Evolutionary conservation across 305 asterid genomes (phyloP), one percentile per base, ranked within the genome.

Genomic region (Caryopteris hybrid): DNA sequence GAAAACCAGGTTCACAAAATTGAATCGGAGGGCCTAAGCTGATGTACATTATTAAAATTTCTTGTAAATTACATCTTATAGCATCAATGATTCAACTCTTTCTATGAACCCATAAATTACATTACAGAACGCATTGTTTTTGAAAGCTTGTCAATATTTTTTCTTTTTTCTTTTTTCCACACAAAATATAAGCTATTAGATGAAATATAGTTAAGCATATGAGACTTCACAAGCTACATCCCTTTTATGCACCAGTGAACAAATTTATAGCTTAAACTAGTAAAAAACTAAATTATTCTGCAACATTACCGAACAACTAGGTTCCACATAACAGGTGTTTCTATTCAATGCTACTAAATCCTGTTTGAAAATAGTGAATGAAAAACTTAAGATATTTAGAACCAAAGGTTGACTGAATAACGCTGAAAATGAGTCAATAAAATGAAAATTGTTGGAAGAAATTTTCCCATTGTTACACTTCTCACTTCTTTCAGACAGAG

Each of bases 51-150:
- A 34, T 34, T 39, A 33, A 20, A 17, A 25, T 16, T 21, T 21
- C 20, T 56, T 64, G 17, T 21, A 43, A 45, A 3, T 43, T 58
- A 52, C 17, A 59, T 13, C 47, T 1, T 4, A 43, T 5, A 34
- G 16, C 16, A 66, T 39, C 64, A 52, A 25, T 20, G 55, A 43
- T 65, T 21, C 64, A 58, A 66, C 63, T 21, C 34, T 34, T 63
- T 46, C 17, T 29, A 38, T 14, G 51, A 58, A 8, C 47, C n/a
- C 48, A 52, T 23, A 42, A 61, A 38, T 29, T 31, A 34, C 74
- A 68, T 36, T 25, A 14, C 11, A 23, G 48, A 20, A 69, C 8
- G 2, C 31, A 14, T 21, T 46, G 31, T 43, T 58, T 27, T 12
- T 42, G 43, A 29, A 57, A 20, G 16, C 45, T 46, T 29, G 36